phyloP scores from a whole-genome alignment of 805 yeast species.

The Wickerhamiella galacta region DNA sequence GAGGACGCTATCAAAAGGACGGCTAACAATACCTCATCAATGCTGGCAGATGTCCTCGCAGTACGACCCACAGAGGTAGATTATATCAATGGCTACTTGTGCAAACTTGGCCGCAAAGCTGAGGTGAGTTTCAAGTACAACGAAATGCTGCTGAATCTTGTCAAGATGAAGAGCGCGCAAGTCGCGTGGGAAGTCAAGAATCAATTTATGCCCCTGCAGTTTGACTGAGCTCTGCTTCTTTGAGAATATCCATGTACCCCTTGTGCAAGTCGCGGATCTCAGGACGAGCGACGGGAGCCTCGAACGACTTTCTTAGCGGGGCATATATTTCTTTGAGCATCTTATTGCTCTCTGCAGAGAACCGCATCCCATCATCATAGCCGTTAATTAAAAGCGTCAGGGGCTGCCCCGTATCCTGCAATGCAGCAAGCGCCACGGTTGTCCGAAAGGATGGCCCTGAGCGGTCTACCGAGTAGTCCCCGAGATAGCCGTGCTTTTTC shows the following conservation, averaged over 20 bases:
- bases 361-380: conserved; percentile 6
- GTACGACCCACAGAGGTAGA: conserved; percentile 57
- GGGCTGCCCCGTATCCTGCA: not conserved
- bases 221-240: not conserved
- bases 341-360: not conserved
- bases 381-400: conserved; percentile 9
- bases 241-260: not conserved
- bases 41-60: conserved; percentile 48
- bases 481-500: conserved; percentile 39
- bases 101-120: not conserved
- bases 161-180: conserved; percentile 20
- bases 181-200: conserved; percentile 7
- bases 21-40: conserved; percentile 45
- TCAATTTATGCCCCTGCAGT: conserved; percentile 5
- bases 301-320: too few species aligned
- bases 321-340: too few species aligned
- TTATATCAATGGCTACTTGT: conserved; percentile 66
- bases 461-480: conserved; percentile 49
- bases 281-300: too few species aligned
- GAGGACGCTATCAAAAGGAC: conserved; percentile 30
- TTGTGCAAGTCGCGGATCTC: not conserved
- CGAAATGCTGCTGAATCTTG: conserved; percentile 29
- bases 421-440: conserved; percentile 49
- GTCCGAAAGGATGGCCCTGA: conserved; percentile 52
- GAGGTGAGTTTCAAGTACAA: conserved; percentile 20